Evolutionary conservation across 2,329 filamentous ascomycete species (phyloP).

Genomic region (Colletotrichum paranaense): DNA sequence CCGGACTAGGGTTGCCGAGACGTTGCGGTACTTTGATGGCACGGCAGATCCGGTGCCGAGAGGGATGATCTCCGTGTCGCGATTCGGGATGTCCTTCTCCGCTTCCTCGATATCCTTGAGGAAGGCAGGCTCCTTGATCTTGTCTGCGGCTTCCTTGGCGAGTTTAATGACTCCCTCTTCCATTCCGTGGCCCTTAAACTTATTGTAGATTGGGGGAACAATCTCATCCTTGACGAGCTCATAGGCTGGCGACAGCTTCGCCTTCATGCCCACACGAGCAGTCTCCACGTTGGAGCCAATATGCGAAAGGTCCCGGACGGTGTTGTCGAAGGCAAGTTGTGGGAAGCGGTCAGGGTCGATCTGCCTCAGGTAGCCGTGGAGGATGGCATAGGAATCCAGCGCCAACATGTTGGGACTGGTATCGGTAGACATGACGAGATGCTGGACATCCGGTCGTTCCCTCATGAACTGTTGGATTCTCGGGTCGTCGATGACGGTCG

Average conservation of each 20-base stretch:
- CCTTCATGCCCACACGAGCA: slow-evolving; percentile 56
- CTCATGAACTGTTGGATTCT: slow-evolving; percentile 77
- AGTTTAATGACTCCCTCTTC: slow-evolving; percentile 59
- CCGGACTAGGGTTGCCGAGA: slow-evolving; percentile 86
- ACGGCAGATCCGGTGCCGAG: slow-evolving; percentile 91
- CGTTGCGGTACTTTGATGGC: slow-evolving; percentile 95
- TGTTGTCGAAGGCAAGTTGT: slow-evolving; percentile 74
- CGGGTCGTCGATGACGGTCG: slow-evolving; percentile 71
- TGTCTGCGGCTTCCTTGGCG: slow-evolving; percentile 59
- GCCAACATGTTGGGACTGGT: slow-evolving; percentile 80
- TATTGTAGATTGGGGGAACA: slow-evolving; percentile 50
- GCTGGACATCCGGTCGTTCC: slow-evolving; percentile 69
- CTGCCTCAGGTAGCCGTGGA: slow-evolving; percentile 75
- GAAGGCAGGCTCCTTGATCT: slow-evolving; percentile 57
- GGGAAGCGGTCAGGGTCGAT: slow-evolving; percentile 81
- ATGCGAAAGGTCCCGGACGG: slow-evolving; percentile 39
- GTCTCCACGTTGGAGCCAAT: slow-evolving; percentile 46
- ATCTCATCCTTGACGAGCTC: slow-evolving; percentile 58
- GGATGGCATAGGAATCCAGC: slow-evolving; percentile 73
- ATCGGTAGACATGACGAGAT: slow-evolving; percentile 82
- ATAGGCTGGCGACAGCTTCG: slow-evolving; percentile 60
- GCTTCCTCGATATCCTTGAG: slow-evolving; percentile 59
- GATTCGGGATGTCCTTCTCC: slow-evolving; percentile 75
- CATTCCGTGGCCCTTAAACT: slow-evolving; percentile 51
- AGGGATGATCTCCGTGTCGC: slow-evolving; percentile 84